phyloP scores from a whole-genome alignment of 2,329 filamentous ascomycete genomes.

The Phialophora tarda region DNA sequence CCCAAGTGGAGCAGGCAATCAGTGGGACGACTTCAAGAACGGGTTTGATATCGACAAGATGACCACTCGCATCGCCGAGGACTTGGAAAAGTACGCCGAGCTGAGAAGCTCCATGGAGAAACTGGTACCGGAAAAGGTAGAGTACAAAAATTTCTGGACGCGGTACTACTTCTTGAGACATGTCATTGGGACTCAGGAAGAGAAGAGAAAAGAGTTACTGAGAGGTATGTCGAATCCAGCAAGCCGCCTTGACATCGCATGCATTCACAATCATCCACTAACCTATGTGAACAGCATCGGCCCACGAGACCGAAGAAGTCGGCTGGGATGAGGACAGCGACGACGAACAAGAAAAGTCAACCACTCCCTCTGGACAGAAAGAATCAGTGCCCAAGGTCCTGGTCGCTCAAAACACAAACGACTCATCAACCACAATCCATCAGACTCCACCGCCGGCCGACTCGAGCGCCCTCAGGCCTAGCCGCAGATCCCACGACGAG shows the following conservation, averaged over 20 bases:
- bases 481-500: slow-evolving; percentile 77
- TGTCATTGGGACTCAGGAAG: slow-evolving; percentile 91
- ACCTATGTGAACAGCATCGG: slow-evolving; percentile 46
- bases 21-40: slow-evolving; percentile 73
- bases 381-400: slow-evolving; percentile 44
- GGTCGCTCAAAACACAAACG: slow-evolving; percentile 33
- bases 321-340: slow-evolving; percentile 75
- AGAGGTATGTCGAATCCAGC: slow-evolving; percentile 68
- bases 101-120: slow-evolving; percentile 90
- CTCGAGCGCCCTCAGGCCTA: slow-evolving; percentile 59
- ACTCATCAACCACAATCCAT: slow-evolving; percentile 34
- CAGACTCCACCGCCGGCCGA: slow-evolving; percentile 45
- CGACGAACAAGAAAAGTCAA: slow-evolving; percentile 52
- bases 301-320: slow-evolving; percentile 74
- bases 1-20: slow-evolving; percentile 58
- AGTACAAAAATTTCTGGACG: slow-evolving; percentile 89
- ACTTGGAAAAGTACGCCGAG: slow-evolving; percentile 86
- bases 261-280: slow-evolving; percentile 31
- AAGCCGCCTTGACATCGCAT: neutral
- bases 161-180: slow-evolving; percentile 94
- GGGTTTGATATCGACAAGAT: slow-evolving; percentile 81
- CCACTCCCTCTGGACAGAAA: slow-evolving; percentile 54
- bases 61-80: slow-evolving; percentile 79
- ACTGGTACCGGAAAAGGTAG: slow-evolving; percentile 88
- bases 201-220: slow-evolving; percentile 82